Conservation (phyloP, 2,329 filamentous ascomycete genomes). For the Phyllosticta citriasiana region DNA sequence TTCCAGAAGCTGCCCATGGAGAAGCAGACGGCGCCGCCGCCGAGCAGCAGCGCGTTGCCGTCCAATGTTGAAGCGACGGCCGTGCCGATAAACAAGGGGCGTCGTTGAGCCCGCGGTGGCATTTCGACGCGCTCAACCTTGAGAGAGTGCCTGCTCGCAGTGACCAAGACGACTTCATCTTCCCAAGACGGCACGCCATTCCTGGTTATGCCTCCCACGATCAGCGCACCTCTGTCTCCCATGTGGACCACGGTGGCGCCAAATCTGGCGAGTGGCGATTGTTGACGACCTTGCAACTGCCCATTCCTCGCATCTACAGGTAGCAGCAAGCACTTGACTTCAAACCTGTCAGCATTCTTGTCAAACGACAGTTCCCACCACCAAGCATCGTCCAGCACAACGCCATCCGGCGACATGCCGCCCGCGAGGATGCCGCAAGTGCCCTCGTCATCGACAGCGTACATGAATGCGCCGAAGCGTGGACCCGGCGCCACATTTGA, state of each 20-base stretch:
- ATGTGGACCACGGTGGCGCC: constrained; percentile 13
- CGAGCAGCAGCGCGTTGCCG: constrained; percentile 52
- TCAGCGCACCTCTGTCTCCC: constrained; percentile 31
- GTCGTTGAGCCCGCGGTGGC: constrained; percentile 23
- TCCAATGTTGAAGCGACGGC: constrained; percentile 40
- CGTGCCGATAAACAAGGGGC: constrained; percentile 64
- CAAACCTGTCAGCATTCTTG: not conserved
- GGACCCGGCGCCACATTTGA: constrained; percentile 27
- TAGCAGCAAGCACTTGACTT: not conserved
- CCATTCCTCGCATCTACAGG: too few relatives aligned
- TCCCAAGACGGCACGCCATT: constrained; percentile 34
- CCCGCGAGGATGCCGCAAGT: constrained; percentile 58
- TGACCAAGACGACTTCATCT: constrained; percentile 45
- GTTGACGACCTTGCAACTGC: constrained; percentile 34
- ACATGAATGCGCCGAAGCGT: constrained; percentile 49
- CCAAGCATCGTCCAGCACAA: constrained; percentile 53
- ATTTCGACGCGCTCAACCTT: not conserved
- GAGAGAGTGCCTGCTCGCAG: not conserved
- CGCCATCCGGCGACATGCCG: constrained; percentile 57
- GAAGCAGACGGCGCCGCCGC: constrained; percentile 81
- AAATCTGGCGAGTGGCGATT: constrained; percentile 24
- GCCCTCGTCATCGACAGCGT: constrained; percentile 28
- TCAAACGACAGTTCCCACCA: constrained; percentile 43
- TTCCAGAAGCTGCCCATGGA: constrained; percentile 67
- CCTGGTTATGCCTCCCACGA: constrained; percentile 44